These are phyloP conservation scores for Ceratobasidium sp. DNA, from an alignment of 1,284 basidiomycete genomes.

Conservation along the genomic window DNA sequence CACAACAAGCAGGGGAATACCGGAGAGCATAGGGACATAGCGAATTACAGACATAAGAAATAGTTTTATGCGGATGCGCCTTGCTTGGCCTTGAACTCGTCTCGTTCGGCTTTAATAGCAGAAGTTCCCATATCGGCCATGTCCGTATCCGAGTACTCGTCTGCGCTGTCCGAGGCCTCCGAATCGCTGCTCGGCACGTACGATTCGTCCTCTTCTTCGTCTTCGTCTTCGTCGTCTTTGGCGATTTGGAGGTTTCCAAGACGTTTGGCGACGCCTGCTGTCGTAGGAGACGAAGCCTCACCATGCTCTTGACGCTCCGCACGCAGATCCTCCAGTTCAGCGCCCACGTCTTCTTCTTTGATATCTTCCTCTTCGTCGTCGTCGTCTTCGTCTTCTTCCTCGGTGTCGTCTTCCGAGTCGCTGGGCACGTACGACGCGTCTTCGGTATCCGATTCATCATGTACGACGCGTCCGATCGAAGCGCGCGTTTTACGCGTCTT, in stretches of 20 bases:
- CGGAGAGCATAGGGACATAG: neutral
- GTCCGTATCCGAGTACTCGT: constrained; percentile 30
- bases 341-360: neutral
- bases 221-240: constrained; percentile 6
- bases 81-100: constrained; percentile 8
- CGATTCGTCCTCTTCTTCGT: constrained; percentile 16
- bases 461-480: neutral
- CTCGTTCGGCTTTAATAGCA: constrained; percentile 15
- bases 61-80: neutral
- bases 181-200: constrained; percentile 14
- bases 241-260: neutral
- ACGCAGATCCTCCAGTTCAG: neutral
- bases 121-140: neutral
- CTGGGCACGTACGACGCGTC: constrained; percentile 6
- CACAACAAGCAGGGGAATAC: neutral
- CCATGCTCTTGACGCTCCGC: neutral
- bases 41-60: neutral
- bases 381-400: constrained; percentile 1
- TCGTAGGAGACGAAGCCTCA: neutral
- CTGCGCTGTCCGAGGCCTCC: constrained; percentile 14
- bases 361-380: neutral
- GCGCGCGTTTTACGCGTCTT: neutral
- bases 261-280: neutral
- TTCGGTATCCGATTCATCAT: neutral
- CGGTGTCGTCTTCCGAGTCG: neutral